Evolutionary conservation across 768 basidiomycete species (phyloP).

Genomic region (Suillus subaureus): DNA sequence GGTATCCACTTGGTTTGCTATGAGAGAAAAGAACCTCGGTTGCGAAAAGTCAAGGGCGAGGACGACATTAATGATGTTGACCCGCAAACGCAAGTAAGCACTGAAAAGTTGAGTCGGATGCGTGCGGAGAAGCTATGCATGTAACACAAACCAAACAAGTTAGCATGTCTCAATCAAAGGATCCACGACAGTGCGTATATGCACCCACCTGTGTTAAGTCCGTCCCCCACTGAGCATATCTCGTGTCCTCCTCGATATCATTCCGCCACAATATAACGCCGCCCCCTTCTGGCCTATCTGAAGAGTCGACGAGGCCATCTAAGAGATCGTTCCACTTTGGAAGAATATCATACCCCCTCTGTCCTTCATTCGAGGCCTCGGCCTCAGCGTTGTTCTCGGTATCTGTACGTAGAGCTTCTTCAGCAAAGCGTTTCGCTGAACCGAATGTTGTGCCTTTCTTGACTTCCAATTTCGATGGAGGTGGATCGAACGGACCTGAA

Average conservation of each 20-base stretch:
- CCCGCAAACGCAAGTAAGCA: constrained; percentile 72
- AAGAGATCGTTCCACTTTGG: constrained; percentile 28
- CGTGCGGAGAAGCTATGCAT: constrained; percentile 28
- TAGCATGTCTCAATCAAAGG: constrained; percentile 5
- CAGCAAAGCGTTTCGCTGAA: constrained; percentile 16
- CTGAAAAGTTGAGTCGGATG: constrained; percentile 60
- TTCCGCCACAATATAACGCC: constrained; percentile 85
- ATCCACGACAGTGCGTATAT: constrained; percentile 22
- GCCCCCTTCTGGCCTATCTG: constrained; percentile 81
- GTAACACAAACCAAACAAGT: constrained; percentile 5
- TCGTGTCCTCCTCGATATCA: constrained; percentile 81
- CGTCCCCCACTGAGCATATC: constrained; percentile 48
- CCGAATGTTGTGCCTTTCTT: constrained; percentile 7
- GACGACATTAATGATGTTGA: constrained; percentile 85
- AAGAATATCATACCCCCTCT: constrained; percentile 89
- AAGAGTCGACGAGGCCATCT: constrained; percentile 88
- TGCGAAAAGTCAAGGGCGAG: constrained; percentile 81
- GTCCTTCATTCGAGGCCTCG: constrained; percentile 32
- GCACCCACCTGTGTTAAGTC: constrained; percentile 51
- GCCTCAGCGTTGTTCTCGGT: constrained; percentile 62
- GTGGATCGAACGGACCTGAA: constrained; percentile 27
- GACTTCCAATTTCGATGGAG: background rate
- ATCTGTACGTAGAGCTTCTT: background rate
- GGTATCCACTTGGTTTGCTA: constrained; percentile 62
- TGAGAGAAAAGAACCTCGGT: constrained; percentile 56